Evolutionary conservation across 495 filamentous ascomycete genomes (phyloP).

Genomic region (Penicillium tannophilum): DNA sequence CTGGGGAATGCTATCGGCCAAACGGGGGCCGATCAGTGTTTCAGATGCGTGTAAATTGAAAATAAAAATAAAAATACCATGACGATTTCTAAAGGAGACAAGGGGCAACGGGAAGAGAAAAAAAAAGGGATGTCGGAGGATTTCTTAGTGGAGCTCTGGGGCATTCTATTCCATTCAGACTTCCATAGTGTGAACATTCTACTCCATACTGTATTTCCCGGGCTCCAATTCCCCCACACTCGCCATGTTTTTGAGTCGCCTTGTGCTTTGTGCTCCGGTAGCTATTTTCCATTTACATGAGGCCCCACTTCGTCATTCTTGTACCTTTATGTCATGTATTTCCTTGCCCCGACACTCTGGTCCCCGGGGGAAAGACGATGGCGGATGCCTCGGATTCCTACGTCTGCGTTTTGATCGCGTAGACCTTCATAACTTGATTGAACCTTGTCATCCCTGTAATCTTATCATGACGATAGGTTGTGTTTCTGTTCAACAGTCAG

Average conservation of each 20-base stretch:
- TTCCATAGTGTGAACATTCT: conserved; percentile 23
- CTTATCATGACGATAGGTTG: conserved; percentile 8
- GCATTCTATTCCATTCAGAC: conserved; percentile 30
- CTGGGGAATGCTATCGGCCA: conserved; percentile 36
- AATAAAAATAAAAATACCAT: conserved; percentile 6
- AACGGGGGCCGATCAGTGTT: conserved; percentile 31
- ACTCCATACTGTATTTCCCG: conserved; percentile 9
- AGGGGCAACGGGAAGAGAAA: background rate
- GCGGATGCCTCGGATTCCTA: conserved; percentile 34
- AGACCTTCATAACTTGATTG: conserved; percentile 12
- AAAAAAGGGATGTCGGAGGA: conserved; percentile 16
- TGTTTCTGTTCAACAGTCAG: conserved; percentile 18
- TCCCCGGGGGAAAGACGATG: conserved; percentile 31
- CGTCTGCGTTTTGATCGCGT: conserved; percentile 27
- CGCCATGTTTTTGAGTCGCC: conserved; percentile 17
- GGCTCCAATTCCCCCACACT: conserved; percentile 33
- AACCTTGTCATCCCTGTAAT: conserved; percentile 15
- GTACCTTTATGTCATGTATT: conserved; percentile 21
- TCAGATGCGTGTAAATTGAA: conserved; percentile 26
- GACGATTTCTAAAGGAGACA: conserved; percentile 7
- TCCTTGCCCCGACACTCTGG: conserved; percentile 33
- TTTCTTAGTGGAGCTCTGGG: conserved; percentile 21
- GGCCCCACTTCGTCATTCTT: conserved; percentile 24
- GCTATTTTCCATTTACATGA: background rate
- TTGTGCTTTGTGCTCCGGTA: background rate